Percentiles rank a stretch among this genome's conserved stretches.
These are phyloP conservation scores for Endotrypanum monterogeii DNA, from an alignment of 208 protist species.

Conservation along the genomic window DNA sequence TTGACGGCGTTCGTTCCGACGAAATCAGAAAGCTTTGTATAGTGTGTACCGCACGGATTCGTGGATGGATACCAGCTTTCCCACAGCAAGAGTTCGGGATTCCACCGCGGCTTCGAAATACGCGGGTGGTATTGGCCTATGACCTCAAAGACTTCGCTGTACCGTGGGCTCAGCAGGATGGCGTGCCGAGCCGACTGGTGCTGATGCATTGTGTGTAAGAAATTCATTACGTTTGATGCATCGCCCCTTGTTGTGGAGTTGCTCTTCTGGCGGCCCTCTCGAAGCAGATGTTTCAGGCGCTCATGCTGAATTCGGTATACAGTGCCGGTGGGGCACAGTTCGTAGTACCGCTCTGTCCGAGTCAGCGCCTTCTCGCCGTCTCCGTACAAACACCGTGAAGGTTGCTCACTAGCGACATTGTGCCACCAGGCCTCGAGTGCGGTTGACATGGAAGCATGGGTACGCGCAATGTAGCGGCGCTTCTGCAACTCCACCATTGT, in stretches of 20 bases:
- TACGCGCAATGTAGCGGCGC: slow-evolving; percentile 31
- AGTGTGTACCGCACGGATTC: slow-evolving; percentile 34
- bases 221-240: slow-evolving; percentile 23
- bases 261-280: neutral
- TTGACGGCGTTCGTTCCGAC: neutral
- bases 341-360: slow-evolving; percentile 59
- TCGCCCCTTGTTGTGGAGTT: neutral
- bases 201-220: slow-evolving; percentile 37
- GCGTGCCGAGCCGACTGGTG: slow-evolving; percentile 14
- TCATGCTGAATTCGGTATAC: slow-evolving; percentile 59
- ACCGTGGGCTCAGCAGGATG: slow-evolving; percentile 26
- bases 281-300: slow-evolving; percentile 24
- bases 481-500: slow-evolving; percentile 28
- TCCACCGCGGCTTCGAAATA: slow-evolving; percentile 62
- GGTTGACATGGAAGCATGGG: slow-evolving; percentile 24
- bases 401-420: slow-evolving; percentile 2
- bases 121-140: slow-evolving; percentile 59
- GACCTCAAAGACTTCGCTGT: slow-evolving; percentile 36
- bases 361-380: slow-evolving; percentile 66
- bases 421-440: slow-evolving; percentile 54
- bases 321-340: slow-evolving; percentile 50
- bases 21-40: slow-evolving; percentile 16
- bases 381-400: slow-evolving; percentile 67
- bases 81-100: slow-evolving; percentile 53
- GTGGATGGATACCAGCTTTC: slow-evolving; percentile 70